Evolutionary conservation across 2,329 filamentous ascomycete species (phyloP).

Genomic region (Triangularia verruculosa): DNA sequence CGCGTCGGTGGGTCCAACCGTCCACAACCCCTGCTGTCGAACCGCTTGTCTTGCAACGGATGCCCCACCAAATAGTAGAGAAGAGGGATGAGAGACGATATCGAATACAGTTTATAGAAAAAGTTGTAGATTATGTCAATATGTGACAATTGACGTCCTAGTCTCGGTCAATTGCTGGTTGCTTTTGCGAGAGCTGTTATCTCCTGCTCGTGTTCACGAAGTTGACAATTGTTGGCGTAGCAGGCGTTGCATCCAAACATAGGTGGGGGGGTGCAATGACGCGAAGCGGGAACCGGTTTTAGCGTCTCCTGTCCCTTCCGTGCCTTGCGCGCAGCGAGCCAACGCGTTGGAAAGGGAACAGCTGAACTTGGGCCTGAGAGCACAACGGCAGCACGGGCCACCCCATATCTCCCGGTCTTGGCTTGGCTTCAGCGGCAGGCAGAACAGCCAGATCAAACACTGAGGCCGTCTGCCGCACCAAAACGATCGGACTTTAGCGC

Average conservation of each 20-base stretch:
- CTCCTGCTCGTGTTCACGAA: not conserved
- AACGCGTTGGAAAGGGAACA: slow-evolving; percentile 1
- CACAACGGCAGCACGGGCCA: slow-evolving; percentile 16
- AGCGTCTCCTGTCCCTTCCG: slow-evolving; percentile 8
- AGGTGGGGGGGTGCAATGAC: slow-evolving; percentile 15
- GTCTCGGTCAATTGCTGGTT: not conserved
- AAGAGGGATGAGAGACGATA: not conserved
- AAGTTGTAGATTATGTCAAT: not conserved
- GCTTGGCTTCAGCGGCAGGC: not conserved
- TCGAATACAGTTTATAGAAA: not conserved
- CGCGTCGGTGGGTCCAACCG: slow-evolving; percentile 29
- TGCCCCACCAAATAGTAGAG: not conserved
- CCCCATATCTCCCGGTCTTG: not conserved
- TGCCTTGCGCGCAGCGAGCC: slow-evolving; percentile 15
- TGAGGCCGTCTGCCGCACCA: slow-evolving; percentile 5
- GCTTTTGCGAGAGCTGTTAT: not conserved
- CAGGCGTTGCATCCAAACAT: slow-evolving; percentile 1
- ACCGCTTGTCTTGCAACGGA: slow-evolving; percentile 7
- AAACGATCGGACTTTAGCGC: slow-evolving; percentile 19
- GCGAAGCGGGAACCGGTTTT: slow-evolving; percentile 20
- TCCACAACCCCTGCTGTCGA: slow-evolving; percentile 19
- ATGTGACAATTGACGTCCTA: not conserved
- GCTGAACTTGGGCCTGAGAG: not conserved
- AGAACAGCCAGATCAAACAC: slow-evolving; percentile 1
- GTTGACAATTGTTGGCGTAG: slow-evolving; percentile 4